Base-by-base conservation (phyloP, 208 protist species). In the Balamuthia mandrillaris region DNA sequence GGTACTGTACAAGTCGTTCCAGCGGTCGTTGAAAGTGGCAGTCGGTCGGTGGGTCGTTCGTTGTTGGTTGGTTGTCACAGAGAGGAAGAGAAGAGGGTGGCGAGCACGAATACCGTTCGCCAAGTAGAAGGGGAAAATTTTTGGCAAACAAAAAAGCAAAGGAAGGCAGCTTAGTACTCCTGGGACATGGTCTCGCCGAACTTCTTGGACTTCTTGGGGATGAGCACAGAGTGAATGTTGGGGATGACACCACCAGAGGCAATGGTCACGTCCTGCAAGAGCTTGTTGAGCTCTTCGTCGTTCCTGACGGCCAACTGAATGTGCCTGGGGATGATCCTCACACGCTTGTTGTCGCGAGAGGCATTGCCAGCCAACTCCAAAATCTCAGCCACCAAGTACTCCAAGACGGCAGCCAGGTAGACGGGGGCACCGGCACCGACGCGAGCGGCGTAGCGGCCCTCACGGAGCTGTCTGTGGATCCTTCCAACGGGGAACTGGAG, bases 401-500 rank as follows among this genome's bases (percentile, higher is more conserved):
- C 98, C 37, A 99, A 88, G 68, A 99, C 98, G 45, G 98, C 98
- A 3, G 98, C 95, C 72, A 99, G 91, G 94, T 99, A 99, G 51
- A 99, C 96, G 61, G 98, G 97, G 56, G 98, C 98, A 70, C 96
- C 97, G 44, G 96, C 95, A 93, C 97, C 97, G 78, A 99, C 91
- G 90, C 98, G 95, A 89, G 95, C 87, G 44, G 96, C 96, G 92
- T 98, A 99, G 90, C 96, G 91, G 72, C 97, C 98, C 65, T 97
- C 90, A 88, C 95, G 93, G 66, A 99, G 92, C 85, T 97, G 91
- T 72, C 96, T 93, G 90, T 98, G 96, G 47, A 99, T 92, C 92
- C 98, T 96, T 87, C 97, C 98, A 31, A 99, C 98, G 56, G 98
- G 98, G 94, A 99, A 99, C 92, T 97, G 96, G 47, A 99, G 96